phyloP scores from a whole-genome alignment of 148 eudicot species.

The Rhododendron henanense region DNA sequence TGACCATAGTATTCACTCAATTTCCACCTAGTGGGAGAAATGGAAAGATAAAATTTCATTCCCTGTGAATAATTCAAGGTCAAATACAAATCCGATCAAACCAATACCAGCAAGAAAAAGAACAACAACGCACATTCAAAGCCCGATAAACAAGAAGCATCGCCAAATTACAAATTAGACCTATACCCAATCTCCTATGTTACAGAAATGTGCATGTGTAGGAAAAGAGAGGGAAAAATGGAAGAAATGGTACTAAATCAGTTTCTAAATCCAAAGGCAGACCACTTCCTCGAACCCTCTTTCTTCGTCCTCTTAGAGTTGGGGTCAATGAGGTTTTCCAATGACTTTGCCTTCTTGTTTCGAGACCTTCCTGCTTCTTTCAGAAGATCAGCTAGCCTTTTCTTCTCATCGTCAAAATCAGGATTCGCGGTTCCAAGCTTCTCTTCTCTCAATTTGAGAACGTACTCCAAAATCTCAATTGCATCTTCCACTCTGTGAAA shows the following conservation, averaged over 20 bases:
- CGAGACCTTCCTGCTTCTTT: conserved; percentile 92
- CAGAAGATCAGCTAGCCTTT: conserved; percentile 77
- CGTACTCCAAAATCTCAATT: conserved; percentile 92
- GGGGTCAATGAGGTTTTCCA: conserved; percentile 88
- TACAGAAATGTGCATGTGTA: conserved; percentile 23
- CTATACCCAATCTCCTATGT: conserved; percentile 41
- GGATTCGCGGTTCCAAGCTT: conserved; percentile 97
- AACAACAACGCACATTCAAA: conserved; percentile 6
- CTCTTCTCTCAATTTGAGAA: conserved; percentile 94
- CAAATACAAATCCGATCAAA: conserved; percentile 16
- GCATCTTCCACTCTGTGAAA: conserved; percentile 86
- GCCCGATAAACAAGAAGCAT: conserved; percentile 21
- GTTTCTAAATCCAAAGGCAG: conserved; percentile 76
- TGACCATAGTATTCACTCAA: neutral
- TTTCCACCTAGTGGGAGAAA: neutral
- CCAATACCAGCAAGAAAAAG: neutral
- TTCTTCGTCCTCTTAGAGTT: conserved; percentile 82
- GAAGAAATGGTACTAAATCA: conserved; percentile 22
- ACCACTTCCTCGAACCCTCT: conserved; percentile 82
- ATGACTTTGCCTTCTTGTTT: conserved; percentile 82
- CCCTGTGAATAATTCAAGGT: conserved; percentile 10
- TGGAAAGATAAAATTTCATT: neutral
- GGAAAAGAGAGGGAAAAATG: conserved; percentile 11
- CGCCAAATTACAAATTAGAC: conserved; percentile 33
- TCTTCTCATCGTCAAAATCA: conserved; percentile 91